These are phyloP conservation scores for Kurtzmaniella quercitrusa DNA, from an alignment of 1,139 yeast species.

Conservation along the genomic window DNA sequence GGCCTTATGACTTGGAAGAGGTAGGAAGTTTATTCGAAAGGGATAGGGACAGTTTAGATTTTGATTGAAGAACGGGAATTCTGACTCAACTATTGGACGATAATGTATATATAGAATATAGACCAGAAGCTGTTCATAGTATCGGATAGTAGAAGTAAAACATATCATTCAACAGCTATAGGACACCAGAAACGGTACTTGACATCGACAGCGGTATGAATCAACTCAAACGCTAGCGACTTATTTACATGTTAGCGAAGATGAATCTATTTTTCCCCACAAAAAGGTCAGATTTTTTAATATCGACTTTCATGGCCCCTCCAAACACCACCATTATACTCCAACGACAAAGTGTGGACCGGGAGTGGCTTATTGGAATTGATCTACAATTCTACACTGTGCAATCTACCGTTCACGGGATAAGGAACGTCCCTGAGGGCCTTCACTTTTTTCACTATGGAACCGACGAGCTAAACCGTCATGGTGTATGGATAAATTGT, in stretches of 20 bases:
- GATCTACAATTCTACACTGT: conserved; percentile 26
- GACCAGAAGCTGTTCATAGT: background rate
- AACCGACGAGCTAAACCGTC: conserved; percentile 14
- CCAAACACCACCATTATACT: conserved; percentile 4
- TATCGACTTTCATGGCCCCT: conserved; percentile 1
- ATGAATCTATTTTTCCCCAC: too few relatives aligned
- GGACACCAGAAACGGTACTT: too few relatives aligned
- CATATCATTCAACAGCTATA: background rate
- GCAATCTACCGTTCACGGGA: conserved; percentile 19
- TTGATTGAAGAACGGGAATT: conserved; percentile 11
- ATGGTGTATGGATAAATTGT: conserved; percentile 25
- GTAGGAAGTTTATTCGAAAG: conserved; percentile 11
- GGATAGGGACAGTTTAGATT: conserved; percentile 10
- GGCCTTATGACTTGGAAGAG: conserved; percentile 13
- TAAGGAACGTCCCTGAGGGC: conserved; percentile 24
- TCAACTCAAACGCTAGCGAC: too few relatives aligned
- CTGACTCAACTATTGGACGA: conserved; percentile 8
- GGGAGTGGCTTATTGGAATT: conserved; percentile 22
- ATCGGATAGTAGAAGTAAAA: background rate
- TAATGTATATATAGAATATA: background rate
- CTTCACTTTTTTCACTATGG: conserved; percentile 27
- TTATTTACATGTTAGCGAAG: too few relatives aligned
- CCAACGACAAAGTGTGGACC: background rate
- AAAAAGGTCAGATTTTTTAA: background rate
- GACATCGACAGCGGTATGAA: too few relatives aligned